These are phyloP conservation scores for Paratinospora sagittata DNA, from an alignment of 164 flowering plant species.

Conservation along the genomic window DNA sequence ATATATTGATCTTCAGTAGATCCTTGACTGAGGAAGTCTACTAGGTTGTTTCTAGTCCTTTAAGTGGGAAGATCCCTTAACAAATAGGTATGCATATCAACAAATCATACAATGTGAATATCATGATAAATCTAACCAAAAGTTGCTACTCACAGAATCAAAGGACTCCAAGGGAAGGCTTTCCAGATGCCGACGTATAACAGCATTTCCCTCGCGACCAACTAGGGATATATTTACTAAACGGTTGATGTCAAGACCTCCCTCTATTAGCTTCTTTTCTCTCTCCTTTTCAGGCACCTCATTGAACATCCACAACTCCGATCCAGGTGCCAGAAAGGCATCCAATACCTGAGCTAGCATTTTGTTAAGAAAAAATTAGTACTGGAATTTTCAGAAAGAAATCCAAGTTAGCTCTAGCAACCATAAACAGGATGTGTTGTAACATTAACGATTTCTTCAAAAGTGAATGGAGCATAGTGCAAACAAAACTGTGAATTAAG, in stretches of 20 bases:
- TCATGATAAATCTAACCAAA: neutral
- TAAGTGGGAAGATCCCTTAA: neutral
- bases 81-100: neutral
- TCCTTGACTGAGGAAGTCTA: neutral
- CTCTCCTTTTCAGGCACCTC: conserved; percentile 70
- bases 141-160: conserved; percentile 54
- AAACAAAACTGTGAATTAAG: neutral
- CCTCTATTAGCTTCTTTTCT: conserved; percentile 65
- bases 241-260: conserved; percentile 60
- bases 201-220: conserved; percentile 84
- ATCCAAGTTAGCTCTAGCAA: neutral
- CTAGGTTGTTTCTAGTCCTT: neutral
- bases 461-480: neutral
- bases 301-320: conserved; percentile 91
- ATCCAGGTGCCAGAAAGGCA: conserved; percentile 65
- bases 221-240: conserved; percentile 53
- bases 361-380: conserved; percentile 2
- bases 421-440: neutral
- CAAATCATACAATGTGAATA: neutral
- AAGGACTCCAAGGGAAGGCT: conserved; percentile 81
- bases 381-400: neutral
- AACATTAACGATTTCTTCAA: neutral
- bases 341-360: conserved; percentile 57
- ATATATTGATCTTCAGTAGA: neutral
- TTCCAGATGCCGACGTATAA: conserved; percentile 73